These are phyloP conservation scores for Recurvomyces mirabilis DNA, from an alignment of 495 filamentous ascomycete genomes.

Conservation along the genomic window DNA sequence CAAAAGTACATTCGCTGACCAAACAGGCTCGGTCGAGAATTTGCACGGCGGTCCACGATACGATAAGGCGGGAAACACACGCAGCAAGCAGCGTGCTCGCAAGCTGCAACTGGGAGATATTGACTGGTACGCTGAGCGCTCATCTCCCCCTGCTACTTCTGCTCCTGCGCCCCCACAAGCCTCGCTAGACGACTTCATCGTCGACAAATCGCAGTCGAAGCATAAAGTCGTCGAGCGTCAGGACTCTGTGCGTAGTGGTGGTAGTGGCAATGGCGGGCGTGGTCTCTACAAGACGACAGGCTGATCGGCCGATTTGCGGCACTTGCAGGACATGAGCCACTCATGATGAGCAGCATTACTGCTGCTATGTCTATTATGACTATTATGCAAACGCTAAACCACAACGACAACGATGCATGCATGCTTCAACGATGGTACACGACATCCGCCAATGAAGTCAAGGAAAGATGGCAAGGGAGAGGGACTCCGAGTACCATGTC, in stretches of 20 bases:
- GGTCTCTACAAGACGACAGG: background rate
- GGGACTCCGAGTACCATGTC: no score
- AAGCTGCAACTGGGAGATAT: constrained; percentile 93
- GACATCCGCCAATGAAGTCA: background rate
- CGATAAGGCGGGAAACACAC: constrained; percentile 61
- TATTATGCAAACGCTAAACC: background rate
- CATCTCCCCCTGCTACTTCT: constrained; percentile 4
- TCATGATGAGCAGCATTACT: background rate
- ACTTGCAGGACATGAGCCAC: constrained; percentile 7
- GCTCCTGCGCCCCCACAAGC: constrained; percentile 1
- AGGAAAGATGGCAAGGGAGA: no score
- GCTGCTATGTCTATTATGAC: background rate
- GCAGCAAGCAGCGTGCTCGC: constrained; percentile 69
- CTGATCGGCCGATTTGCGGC: constrained; percentile 4
- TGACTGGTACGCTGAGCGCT: constrained; percentile 57
- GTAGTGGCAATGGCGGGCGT: background rate
- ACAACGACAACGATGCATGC: background rate
- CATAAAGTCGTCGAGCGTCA: background rate
- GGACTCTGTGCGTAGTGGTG: background rate
- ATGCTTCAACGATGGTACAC: background rate
- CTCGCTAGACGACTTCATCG: constrained; percentile 7
- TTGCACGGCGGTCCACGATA: constrained; percentile 25
- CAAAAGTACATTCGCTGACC: constrained; percentile 12
- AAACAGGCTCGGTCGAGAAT: constrained; percentile 23
- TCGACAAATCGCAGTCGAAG: background rate